Conservation (phyloP, 2,329 filamentous ascomycete species). For the Helotiales sp. region DNA sequence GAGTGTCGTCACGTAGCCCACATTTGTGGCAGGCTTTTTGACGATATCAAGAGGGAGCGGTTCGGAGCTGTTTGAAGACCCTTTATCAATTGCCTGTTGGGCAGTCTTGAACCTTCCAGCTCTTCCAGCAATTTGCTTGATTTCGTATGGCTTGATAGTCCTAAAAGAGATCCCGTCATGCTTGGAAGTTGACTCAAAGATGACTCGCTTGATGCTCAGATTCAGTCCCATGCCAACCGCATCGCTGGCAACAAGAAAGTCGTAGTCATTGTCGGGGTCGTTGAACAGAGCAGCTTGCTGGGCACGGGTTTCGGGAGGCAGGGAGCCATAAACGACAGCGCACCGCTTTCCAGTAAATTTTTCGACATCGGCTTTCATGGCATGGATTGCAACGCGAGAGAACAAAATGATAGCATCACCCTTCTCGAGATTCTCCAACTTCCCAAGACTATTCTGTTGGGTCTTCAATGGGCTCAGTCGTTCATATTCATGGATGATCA, state of each 20-base stretch:
- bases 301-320: slow-evolving; percentile 91
- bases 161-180: slow-evolving; percentile 64
- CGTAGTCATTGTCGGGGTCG: slow-evolving; percentile 92
- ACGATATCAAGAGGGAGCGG: background rate
- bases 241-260: slow-evolving; percentile 91
- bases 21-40: slow-evolving; percentile 27
- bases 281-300: slow-evolving; percentile 94
- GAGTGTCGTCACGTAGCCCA: slow-evolving; percentile 81
- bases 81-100: slow-evolving; percentile 52
- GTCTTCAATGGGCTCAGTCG: slow-evolving; percentile 79
- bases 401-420: slow-evolving; percentile 92
- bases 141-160: slow-evolving; percentile 71
- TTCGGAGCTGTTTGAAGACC: background rate
- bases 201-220: slow-evolving; percentile 85
- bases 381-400: slow-evolving; percentile 80
- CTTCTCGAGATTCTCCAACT: slow-evolving; percentile 73
- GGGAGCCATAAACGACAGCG: slow-evolving; percentile 88
- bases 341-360: slow-evolving; percentile 75
- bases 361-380: slow-evolving; percentile 79
- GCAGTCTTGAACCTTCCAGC: slow-evolving; percentile 86
- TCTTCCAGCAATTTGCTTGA: slow-evolving; percentile 94
- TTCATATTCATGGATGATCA: slow-evolving; percentile 81
- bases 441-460: slow-evolving; percentile 66
- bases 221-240: slow-evolving; percentile 98
- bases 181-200: slow-evolving; percentile 82